Percentiles rank a stretch among this genome's conserved stretches.
These are phyloP conservation scores for Allodekkera sacchari DNA, from an alignment of 805 yeast genomes.

Conservation along the genomic window DNA sequence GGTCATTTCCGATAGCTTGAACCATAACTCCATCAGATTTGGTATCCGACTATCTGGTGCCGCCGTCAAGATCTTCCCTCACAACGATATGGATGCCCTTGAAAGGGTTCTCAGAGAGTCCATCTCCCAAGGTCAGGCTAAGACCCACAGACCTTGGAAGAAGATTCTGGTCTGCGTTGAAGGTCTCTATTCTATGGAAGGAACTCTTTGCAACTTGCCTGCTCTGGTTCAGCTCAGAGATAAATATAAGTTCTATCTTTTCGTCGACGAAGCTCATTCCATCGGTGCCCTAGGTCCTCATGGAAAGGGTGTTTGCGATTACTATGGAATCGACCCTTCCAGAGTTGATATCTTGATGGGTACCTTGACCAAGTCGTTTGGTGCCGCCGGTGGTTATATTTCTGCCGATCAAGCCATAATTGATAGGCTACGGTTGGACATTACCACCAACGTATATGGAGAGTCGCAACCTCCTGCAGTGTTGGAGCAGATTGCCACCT, in stretches of 20 bases:
- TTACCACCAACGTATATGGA: constrained; percentile 66
- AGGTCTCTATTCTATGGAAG: constrained; percentile 91
- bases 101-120: constrained; percentile 75
- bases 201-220: constrained; percentile 81
- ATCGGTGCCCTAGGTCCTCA: constrained; percentile 96
- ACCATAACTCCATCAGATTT: constrained; percentile 92
- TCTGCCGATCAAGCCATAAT: constrained; percentile 68
- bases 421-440: constrained; percentile 64
- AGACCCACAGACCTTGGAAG: constrained; percentile 94
- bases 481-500: constrained; percentile 74
- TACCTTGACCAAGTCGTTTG: constrained; percentile 93
- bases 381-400: constrained; percentile 97
- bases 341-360: constrained; percentile 92
- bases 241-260: constrained; percentile 82
- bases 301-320: constrained; percentile 94
- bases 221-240: constrained; percentile 61
- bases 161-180: constrained; percentile 80
- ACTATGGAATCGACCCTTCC: constrained; percentile 70
- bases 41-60: constrained; percentile 94
- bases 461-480: constrained; percentile 92
- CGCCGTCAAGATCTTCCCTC: constrained; percentile 83
- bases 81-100: constrained; percentile 76
- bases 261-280: constrained; percentile 97
- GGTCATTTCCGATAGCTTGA: constrained; percentile 87
- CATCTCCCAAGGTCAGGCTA: constrained; percentile 91